These are phyloP conservation scores for Hemileia vastatrix DNA, from an alignment of 1,284 basidiomycete genomes.

Conservation along the genomic window DNA sequence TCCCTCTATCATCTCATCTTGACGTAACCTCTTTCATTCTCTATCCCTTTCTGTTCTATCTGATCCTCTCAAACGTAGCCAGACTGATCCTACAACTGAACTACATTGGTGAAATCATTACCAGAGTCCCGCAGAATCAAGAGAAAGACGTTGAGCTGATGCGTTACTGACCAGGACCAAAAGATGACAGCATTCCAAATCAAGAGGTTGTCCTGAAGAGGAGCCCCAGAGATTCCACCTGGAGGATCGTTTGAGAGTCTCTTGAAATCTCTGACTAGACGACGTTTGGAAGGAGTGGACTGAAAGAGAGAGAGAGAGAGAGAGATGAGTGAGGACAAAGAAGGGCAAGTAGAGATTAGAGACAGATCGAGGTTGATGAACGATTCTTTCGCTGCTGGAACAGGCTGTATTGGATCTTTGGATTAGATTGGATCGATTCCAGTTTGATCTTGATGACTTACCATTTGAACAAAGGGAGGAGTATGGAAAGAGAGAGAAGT, in stretches of 20 bases:
- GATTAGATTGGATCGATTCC: too few relatives aligned
- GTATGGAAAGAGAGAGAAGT: too few relatives aligned
- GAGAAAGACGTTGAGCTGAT: background rate
- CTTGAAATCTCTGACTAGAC: conserved; percentile 92
- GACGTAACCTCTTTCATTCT: background rate
- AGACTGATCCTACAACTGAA: too few relatives aligned
- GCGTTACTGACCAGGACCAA: conserved; percentile 65
- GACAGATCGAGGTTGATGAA: too few relatives aligned
- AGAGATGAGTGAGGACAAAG: too few relatives aligned
- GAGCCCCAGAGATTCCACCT: conserved; percentile 88
- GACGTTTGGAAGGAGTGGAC: conserved; percentile 79
- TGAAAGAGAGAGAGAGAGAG: conserved; percentile 42
- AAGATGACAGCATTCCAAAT: conserved; percentile 99
- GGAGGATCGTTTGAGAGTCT: conserved; percentile 89
- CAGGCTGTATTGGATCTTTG: too few relatives aligned
- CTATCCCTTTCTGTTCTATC: background rate
- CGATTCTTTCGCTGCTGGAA: too few relatives aligned
- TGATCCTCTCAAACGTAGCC: background rate
- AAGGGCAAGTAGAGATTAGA: too few relatives aligned
- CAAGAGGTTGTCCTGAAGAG: conserved; percentile 96
- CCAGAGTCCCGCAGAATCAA: background rate
- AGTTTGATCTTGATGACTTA: too few relatives aligned
- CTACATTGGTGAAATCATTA: too few relatives aligned
- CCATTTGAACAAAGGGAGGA: too few relatives aligned
- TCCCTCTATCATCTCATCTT: background rate